Conservation (phyloP, 2,329 filamentous ascomycete genomes). For the Cladobotryum protrusum region DNA sequence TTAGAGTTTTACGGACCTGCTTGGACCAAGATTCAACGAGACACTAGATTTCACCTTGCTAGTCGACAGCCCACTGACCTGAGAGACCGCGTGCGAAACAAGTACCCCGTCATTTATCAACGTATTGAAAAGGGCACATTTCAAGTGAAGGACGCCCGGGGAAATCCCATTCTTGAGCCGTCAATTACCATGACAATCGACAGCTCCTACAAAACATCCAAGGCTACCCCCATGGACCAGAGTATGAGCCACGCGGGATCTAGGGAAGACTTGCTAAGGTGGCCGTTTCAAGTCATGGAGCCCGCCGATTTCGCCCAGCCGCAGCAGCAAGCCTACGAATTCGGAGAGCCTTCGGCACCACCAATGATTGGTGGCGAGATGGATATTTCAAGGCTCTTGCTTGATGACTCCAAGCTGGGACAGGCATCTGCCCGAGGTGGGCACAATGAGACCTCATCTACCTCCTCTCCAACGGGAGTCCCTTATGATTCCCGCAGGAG, state of each 20-base stretch:
- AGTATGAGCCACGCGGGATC: constrained; percentile 36
- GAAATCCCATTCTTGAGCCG: constrained; percentile 44
- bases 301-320: constrained; percentile 19
- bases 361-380: constrained; percentile 48
- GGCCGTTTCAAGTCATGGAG: constrained; percentile 33
- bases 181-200: constrained; percentile 45
- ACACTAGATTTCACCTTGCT: constrained; percentile 51
- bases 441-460: constrained; percentile 19
- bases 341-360: constrained; percentile 34
- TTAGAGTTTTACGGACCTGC: constrained; percentile 54
- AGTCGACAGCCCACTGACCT: constrained; percentile 57
- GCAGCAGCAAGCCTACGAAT: constrained; percentile 33
- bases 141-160: constrained; percentile 34
- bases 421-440: constrained; percentile 21
- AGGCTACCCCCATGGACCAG: constrained; percentile 32
- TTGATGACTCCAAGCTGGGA: constrained; percentile 43
- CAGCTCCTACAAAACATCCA: constrained; percentile 36
- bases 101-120: constrained; percentile 53
- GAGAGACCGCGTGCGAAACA: constrained; percentile 57
- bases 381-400: constrained; percentile 54
- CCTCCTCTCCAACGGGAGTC: constrained; percentile 18
- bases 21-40: constrained; percentile 61
- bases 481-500: constrained; percentile 13
- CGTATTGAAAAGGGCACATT: constrained; percentile 50
- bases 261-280: constrained; percentile 42